Evolutionary conservation across 2,329 filamentous ascomycete species (phyloP), one percentile per base, ranked within the genome.

Genomic region (Pseudopithomyces maydicus): DNA sequence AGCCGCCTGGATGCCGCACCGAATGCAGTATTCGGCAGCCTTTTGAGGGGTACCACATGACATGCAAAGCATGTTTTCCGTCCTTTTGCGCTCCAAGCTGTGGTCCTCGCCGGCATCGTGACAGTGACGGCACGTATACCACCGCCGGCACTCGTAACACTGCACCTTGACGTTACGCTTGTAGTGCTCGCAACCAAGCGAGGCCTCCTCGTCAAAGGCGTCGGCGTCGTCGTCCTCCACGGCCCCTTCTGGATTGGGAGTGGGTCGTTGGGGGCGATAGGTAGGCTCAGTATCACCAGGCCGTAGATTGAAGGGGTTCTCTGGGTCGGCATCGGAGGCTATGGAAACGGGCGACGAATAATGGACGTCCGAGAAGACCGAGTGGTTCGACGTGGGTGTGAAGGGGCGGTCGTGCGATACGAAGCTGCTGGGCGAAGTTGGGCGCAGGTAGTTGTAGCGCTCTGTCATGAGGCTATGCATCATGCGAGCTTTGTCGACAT

Each of bases 51-150:
- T 91, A 6, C 88, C 87, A 74, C 95, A 99, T 26, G 92, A 82
- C 95, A 99, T 99, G 75, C 95, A 99, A 6, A 99, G 84, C 95
- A 99, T 99, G 69, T 97, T 90, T 74, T 89, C 89, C 7, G 94
- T 99, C 66, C 91, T 90, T 66, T 88, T 88, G 50, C 95, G 87
- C 65, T 93, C 86, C 55, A 99, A 81, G 57, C 80, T 82, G 74
- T 97, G 92, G 65, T 91, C 87, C 69, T 97, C 91, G 8, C 81
- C 84, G 47, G 88, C 85, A 73, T 99, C 92, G 71, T 99, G 95
- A 71, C 95, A 99, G 71, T 98, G 89, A 17, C 95, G 89, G 74
- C 95, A 99, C 0, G 94, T 91, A 71, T 97, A 96, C 95, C 95
- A 99, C 68, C 85, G 88, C 66, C 89, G 86, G 78, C 95, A 99